Percentiles rank a stretch among this genome's conserved stretches.
Conservation (phyloP, 805 yeast species). For the Kuraishia molischiana region DNA sequence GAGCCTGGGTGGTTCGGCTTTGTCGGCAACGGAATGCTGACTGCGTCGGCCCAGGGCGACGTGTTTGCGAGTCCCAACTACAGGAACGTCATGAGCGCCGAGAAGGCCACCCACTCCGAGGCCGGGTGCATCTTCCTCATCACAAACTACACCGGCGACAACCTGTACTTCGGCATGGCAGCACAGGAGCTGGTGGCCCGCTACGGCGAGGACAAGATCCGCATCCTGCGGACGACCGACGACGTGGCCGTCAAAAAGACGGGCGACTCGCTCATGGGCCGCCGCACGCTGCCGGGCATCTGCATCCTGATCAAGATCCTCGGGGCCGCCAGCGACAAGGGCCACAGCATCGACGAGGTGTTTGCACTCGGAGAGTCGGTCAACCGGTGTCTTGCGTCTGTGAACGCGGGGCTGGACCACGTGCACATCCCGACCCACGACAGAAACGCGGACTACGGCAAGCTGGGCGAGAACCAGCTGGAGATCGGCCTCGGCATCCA, state of each 20-base stretch:
- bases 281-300: constrained; percentile 26
- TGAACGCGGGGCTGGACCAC: constrained; percentile 28
- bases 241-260: constrained; percentile 25
- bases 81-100: constrained; percentile 26
- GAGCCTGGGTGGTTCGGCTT: constrained; percentile 32
- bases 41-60: constrained; percentile 31
- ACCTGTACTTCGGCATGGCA: constrained; percentile 29
- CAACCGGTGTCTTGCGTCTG: constrained; percentile 20
- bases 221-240: constrained; percentile 20
- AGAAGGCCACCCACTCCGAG: constrained; percentile 23
- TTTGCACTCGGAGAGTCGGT: constrained; percentile 18
- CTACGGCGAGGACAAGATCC: constrained; percentile 20
- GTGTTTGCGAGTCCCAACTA: constrained; percentile 31
- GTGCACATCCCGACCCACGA: constrained; percentile 26
- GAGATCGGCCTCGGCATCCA: constrained; percentile 29
- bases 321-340: constrained; percentile 21
- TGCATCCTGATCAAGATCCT: constrained; percentile 20
- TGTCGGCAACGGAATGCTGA: constrained; percentile 27
- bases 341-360: constrained; percentile 16
- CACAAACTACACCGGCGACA: constrained; percentile 30
- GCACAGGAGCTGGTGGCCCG: constrained; percentile 23
- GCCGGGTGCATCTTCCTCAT: constrained; percentile 24
- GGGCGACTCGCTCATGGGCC: constrained; percentile 22
- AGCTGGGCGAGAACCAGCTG: constrained; percentile 17
- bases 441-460: constrained; percentile 12